phyloP scores from a whole-genome alignment of 352 stramenopile genomes.

The Phytophthora hibernalis region DNA sequence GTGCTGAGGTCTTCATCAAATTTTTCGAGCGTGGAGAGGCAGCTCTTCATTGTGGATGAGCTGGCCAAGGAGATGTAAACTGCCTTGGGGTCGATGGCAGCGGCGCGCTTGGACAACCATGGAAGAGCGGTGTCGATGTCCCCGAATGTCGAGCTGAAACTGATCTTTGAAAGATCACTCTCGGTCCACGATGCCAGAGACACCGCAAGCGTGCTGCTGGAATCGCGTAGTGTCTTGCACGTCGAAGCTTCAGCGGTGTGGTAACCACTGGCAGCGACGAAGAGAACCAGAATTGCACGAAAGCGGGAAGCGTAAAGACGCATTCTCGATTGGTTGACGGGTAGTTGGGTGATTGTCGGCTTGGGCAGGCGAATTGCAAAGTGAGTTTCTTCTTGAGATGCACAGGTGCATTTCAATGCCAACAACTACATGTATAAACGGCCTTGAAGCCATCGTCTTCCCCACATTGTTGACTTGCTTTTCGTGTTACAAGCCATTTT shows the following conservation, averaged over 20 bases:
- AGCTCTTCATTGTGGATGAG: constrained; percentile 32
- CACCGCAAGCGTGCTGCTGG: constrained; percentile 2
- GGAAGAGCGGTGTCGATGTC: constrained; percentile 37
- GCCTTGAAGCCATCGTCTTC: no score
- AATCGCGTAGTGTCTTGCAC: constrained; percentile 25
- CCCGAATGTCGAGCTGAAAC: constrained; percentile 27
- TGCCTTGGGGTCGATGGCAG: constrained; percentile 39
- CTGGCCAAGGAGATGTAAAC: constrained; percentile 23
- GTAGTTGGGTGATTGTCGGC: no score
- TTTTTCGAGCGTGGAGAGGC: constrained; percentile 32
- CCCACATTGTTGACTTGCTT: no score
- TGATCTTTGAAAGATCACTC: constrained; percentile 9
- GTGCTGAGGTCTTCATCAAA: constrained; percentile 9
- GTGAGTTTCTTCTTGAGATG: no score
- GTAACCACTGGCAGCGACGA: no score
- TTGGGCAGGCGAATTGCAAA: no score
- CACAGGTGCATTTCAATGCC: no score
- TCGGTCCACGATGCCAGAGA: constrained; percentile 7
- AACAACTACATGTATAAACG: no score
- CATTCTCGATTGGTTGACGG: no score
- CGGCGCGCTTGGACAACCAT: constrained; percentile 53
- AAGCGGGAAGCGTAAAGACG: no score
- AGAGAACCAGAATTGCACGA: no score
- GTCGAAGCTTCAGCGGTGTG: constrained; percentile 5
- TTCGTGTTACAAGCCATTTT: not conserved